Conservation (phyloP, 2,329 filamentous ascomycete species). For the Fusarium acutatum region DNA sequence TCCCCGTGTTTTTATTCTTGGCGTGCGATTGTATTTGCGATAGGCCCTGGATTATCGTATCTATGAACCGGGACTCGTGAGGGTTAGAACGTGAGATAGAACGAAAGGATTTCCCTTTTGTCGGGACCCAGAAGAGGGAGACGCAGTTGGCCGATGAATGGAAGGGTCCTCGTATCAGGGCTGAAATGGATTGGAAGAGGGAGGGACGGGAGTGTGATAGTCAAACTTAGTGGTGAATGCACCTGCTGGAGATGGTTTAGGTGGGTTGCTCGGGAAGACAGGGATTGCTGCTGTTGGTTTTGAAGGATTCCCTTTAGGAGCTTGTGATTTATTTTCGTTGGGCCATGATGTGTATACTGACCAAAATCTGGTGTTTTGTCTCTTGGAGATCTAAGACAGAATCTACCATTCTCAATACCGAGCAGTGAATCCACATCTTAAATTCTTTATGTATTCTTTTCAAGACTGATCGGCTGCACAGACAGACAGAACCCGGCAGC, state of each 20-base stretch:
- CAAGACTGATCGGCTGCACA: background rate
- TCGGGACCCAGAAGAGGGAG: constrained; percentile 16
- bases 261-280: constrained; percentile 10
- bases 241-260: constrained; percentile 33
- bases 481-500: constrained; percentile 15
- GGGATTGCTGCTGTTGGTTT: constrained; percentile 16
- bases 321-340: background rate
- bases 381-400: background rate
- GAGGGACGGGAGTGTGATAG: constrained; percentile 24
- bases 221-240: constrained; percentile 24
- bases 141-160: constrained; percentile 15
- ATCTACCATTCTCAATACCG: background rate
- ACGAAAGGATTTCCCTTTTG: background rate
- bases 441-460: background rate
- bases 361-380: background rate
- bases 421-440: background rate
- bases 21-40: constrained; percentile 15
- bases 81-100: background rate
- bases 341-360: background rate
- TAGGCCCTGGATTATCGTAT: background rate
- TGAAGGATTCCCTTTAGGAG: background rate
- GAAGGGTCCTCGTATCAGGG: background rate
- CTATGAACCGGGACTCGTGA: background rate
- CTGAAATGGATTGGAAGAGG: background rate
- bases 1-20: constrained; percentile 23